phyloP scores from a whole-genome alignment of 495 filamentous ascomycete species.

The Penicillium atrosanguineum region DNA sequence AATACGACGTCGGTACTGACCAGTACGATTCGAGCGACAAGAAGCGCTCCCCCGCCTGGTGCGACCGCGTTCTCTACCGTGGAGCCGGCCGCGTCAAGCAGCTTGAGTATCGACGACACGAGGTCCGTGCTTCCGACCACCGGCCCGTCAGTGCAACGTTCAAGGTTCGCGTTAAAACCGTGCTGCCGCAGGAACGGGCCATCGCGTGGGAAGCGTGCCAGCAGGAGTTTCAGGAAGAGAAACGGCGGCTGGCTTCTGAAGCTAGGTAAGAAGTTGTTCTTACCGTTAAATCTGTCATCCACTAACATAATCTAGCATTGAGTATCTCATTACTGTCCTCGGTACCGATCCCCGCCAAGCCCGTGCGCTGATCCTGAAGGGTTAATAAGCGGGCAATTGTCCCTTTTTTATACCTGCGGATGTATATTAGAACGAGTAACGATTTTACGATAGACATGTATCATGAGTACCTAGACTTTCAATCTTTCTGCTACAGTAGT shows the following conservation, averaged over 20 bases:
- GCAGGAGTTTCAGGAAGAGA: slow-evolving; percentile 67
- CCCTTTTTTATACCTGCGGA: slow-evolving; percentile 10
- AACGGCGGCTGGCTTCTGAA: slow-evolving; percentile 59
- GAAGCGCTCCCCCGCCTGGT: slow-evolving; percentile 95
- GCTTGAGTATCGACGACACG: slow-evolving; percentile 82
- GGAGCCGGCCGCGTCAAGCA: slow-evolving; percentile 81
- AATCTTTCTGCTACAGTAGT: slow-evolving; percentile 8
- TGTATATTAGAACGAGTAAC: slow-evolving; percentile 41
- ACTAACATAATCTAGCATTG: slow-evolving; percentile 33
- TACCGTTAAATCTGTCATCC: not conserved
- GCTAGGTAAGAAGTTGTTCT: slow-evolving; percentile 49
- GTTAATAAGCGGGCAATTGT: slow-evolving; percentile 9
- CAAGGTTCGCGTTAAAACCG: slow-evolving; percentile 75
- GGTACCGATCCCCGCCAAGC: slow-evolving; percentile 48
- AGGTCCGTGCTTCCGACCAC: slow-evolving; percentile 87
- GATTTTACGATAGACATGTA: slow-evolving; percentile 49
- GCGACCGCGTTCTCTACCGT: slow-evolving; percentile 86
- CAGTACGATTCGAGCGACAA: slow-evolving; percentile 94
- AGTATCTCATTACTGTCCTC: slow-evolving; percentile 53
- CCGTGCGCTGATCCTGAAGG: slow-evolving; percentile 35
- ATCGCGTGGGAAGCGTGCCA: slow-evolving; percentile 67
- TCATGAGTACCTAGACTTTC: slow-evolving; percentile 26
- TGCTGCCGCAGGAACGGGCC: slow-evolving; percentile 62
- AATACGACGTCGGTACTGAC: slow-evolving; percentile 95
- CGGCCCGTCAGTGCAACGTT: slow-evolving; percentile 87